phyloP scores from a whole-genome alignment of 2,329 filamentous ascomycete species.

The Cercospora sp. region DNA sequence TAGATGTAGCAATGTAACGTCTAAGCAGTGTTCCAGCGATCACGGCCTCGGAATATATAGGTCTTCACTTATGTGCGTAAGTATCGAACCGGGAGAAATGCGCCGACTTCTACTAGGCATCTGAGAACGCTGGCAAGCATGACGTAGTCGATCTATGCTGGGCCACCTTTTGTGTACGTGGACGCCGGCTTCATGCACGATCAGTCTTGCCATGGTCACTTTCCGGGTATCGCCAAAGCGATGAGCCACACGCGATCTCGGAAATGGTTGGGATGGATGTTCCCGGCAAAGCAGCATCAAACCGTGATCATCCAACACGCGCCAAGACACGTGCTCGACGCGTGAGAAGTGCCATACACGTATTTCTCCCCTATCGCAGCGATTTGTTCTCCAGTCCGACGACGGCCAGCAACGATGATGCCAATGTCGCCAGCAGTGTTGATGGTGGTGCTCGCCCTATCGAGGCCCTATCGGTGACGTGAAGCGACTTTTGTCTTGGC shows the following conservation, averaged over 20 bases:
- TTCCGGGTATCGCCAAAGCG: not conserved
- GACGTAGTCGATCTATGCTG: conserved; percentile 10
- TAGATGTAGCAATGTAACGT: too few species aligned
- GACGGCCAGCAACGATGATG: not conserved
- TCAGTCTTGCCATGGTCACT: not conserved
- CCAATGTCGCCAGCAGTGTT: not conserved
- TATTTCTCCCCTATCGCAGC: not conserved
- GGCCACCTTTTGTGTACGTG: not conserved
- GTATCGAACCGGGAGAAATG: not conserved
- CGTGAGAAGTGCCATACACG: not conserved
- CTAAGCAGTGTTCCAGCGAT: not conserved
- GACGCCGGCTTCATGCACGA: not conserved
- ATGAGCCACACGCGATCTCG: not conserved
- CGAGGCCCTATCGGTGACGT: conserved; percentile 12
- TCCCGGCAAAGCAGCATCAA: not conserved
- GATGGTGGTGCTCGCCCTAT: not conserved
- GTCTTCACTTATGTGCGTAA: not conserved
- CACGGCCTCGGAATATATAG: not conserved
- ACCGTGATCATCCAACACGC: not conserved
- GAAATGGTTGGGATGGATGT: not conserved
- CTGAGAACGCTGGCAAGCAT: not conserved
- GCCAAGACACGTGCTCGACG: not conserved
- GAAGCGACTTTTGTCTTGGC: conserved; percentile 9
- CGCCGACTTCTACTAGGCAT: not conserved
- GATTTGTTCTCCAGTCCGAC: too few species aligned